Evolutionary conservation across 78 protist species (phyloP).

Genomic region (Monosiga brevicollis): DNA sequence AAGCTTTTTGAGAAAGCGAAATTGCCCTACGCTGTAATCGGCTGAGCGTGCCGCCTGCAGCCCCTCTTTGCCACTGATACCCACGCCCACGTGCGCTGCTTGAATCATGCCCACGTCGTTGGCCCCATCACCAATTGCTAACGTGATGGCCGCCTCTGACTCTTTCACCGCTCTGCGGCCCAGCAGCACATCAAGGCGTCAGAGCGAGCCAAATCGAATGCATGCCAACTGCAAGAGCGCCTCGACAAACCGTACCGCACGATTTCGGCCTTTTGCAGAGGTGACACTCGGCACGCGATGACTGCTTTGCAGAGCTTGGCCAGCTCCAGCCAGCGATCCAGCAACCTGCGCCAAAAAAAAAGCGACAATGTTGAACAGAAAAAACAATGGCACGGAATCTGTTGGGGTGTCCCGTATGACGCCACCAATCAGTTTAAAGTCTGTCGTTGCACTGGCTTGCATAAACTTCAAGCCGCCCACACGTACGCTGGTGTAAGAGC

Average conservation of each 20-base stretch:
- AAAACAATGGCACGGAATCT: not conserved
- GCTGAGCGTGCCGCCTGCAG: constrained; percentile 58
- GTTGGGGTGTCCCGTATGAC: not conserved
- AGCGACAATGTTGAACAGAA: not conserved
- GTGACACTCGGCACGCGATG: constrained; percentile 81
- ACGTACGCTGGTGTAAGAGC: too few species aligned
- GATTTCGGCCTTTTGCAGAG: constrained; percentile 71
- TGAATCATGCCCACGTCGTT: constrained; percentile 71
- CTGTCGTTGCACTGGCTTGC: too few species aligned
- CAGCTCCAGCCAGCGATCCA: not conserved
- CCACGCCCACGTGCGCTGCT: constrained; percentile 57
- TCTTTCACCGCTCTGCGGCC: not conserved
- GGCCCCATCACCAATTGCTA: constrained; percentile 82
- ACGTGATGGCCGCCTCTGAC: constrained; percentile 18
- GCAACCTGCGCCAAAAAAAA: not conserved
- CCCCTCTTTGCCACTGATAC: constrained; percentile 24
- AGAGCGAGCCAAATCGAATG: too few species aligned
- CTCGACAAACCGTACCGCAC: constrained; percentile 32
- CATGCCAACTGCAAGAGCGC: too few species aligned
- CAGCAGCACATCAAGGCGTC: too few species aligned
- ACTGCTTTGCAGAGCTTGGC: constrained; percentile 54
- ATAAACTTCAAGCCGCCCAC: too few species aligned
- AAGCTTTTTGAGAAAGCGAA: constrained; percentile 1
- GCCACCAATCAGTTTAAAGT: too few species aligned
- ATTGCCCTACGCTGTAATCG: constrained; percentile 51